Evolutionary conservation across 1,284 basidiomycete genomes (phyloP), one percentile per base, ranked within the genome.

Genomic region (Apiotrichum veenhuisii): DNA sequence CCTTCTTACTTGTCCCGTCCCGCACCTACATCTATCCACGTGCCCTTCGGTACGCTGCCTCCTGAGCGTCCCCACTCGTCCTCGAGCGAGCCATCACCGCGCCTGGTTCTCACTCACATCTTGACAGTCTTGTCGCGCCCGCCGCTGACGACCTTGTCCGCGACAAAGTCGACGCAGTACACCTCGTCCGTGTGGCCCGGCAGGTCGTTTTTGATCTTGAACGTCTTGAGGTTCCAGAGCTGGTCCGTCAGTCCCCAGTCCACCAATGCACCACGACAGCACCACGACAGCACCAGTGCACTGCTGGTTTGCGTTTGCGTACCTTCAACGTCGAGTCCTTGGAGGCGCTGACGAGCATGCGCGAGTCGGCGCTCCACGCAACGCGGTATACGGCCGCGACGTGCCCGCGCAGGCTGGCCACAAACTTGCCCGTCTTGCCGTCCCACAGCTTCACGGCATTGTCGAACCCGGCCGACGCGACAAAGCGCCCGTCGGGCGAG

Each of bases 121-220:
- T 83, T 84, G 55, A 84, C 80, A 26, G 79, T 79, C 73, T 80
- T 80, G 64, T 85, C 83, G 48, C 81, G 72, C 0, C 96, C 95
- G 15, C 94, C 96, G 72, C 91, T 95, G 60, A 97, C 93, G 33
- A 98, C 85, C 76, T 98, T 98, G 79, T 98, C 95, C 1, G 93
- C 95, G 0, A 96, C 91, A 71, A 95, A 96, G 74, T 96, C 93
- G 22, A 98, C 95, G 70, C 95, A 98, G 78, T 98, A 98, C 26
- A 98, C 95, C 75, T 98, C 96, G 70, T 98, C 95, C 0, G 88
- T 89, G 72, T 98, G 96, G 3, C 95, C 96, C 0, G 94, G 91
- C 25, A 98, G 82, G 74, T 98, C 95, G 3, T 84, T 86, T 69
- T 91, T 87, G 64, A 98, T 87, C 77, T 96, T 96, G 77, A 90